phyloP scores from a whole-genome alignment of 2,329 filamentous ascomycete genomes.

The Pseudofabraea citricarpa region DNA sequence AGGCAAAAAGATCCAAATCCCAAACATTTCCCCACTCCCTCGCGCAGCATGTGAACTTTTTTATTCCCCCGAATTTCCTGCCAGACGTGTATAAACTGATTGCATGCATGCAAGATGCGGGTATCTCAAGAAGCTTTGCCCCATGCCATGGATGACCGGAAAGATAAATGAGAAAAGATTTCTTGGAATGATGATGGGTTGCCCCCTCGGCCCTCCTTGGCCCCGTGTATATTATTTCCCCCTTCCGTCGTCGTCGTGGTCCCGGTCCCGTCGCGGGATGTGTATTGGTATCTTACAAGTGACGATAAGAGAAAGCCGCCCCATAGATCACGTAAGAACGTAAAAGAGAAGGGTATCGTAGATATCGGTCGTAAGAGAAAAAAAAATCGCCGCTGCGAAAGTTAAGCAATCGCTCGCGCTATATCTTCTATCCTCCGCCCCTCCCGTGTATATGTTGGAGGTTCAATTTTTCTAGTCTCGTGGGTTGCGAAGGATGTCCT shows the following conservation, averaged over 20 bases:
- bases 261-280: too few species aligned
- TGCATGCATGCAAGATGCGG: too few species aligned
- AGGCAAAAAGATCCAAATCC: too few species aligned
- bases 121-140: background rate
- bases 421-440: constrained; percentile 2
- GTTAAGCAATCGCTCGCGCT: too few species aligned
- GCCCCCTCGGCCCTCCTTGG: constrained; percentile 1
- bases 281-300: background rate
- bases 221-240: background rate
- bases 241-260: background rate
- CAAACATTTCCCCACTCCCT: too few species aligned
- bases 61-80: too few species aligned
- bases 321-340: background rate
- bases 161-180: constrained; percentile 1
- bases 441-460: background rate
- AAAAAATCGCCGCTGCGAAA: too few species aligned
- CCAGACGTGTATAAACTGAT: too few species aligned
- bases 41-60: too few species aligned
- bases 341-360: constrained; percentile 1
- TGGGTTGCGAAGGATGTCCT: constrained; percentile 68
- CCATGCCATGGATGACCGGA: background rate
- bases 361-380: constrained; percentile 3
- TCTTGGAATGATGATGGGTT: background rate
- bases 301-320: constrained; percentile 3
- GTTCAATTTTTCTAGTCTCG: background rate